A percentile compares a stretch with the other conserved stretches of the same genome.
These are phyloP conservation scores for Thyridium curvatum DNA, from an alignment of 2,329 filamentous ascomycete genomes.

Conservation along the genomic window DNA sequence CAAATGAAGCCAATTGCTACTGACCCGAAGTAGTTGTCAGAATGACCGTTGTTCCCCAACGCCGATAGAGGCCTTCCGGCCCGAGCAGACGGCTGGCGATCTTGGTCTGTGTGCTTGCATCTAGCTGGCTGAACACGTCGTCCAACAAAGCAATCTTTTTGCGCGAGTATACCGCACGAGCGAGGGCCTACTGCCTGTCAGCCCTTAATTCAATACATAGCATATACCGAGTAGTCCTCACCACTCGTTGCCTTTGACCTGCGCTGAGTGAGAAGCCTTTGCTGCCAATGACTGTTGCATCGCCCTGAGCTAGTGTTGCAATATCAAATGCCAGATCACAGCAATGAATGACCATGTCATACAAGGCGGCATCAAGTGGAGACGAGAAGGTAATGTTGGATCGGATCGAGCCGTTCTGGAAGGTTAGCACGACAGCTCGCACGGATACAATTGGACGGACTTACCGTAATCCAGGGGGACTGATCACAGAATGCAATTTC, in stretches of 20 bases:
- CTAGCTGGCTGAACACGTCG: constrained; percentile 38
- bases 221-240: constrained; percentile 3
- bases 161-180: constrained; percentile 37
- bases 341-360: constrained; percentile 16
- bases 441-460: background rate
- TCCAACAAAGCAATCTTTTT: constrained; percentile 35
- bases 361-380: constrained; percentile 17
- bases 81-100: constrained; percentile 36
- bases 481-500: constrained; percentile 6
- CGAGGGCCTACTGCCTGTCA: constrained; percentile 24
- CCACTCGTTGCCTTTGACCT: constrained; percentile 21
- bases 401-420: no score
- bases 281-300: constrained; percentile 16
- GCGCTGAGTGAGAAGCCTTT: constrained; percentile 19
- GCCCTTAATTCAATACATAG: no score
- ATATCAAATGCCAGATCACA: constrained; percentile 20
- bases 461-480: constrained; percentile 4
- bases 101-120: constrained; percentile 31
- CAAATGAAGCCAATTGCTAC: no score
- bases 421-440: no score
- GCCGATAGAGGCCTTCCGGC: constrained; percentile 30
- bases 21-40: constrained; percentile 28
- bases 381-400: no score
- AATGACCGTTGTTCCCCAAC: constrained; percentile 29
- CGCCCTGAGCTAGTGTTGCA: constrained; percentile 12